These are phyloP conservation scores for Knoxdaviesia proteae DNA, from an alignment of 2,329 filamentous ascomycete genomes.

Conservation along the genomic window DNA sequence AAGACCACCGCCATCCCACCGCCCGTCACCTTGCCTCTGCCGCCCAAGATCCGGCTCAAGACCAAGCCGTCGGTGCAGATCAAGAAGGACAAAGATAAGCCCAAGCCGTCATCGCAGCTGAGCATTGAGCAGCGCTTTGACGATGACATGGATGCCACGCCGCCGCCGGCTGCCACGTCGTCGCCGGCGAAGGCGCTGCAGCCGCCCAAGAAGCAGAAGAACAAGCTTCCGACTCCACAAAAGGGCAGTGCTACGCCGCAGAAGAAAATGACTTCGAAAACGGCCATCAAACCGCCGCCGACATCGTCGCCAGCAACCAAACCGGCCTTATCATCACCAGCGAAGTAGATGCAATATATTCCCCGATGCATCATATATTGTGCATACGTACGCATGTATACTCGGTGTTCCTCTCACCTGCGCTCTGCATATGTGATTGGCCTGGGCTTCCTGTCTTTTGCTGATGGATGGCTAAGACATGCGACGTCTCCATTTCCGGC, in stretches of 20 bases:
- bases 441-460: too few species aligned
- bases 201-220: slow-evolving; percentile 24
- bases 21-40: too few species aligned
- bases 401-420: too few species aligned
- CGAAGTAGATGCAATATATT: slow-evolving; percentile 24
- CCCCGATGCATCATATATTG: too few species aligned
- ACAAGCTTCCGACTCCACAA: slow-evolving; percentile 1
- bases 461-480: too few species aligned
- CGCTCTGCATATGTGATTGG: too few species aligned
- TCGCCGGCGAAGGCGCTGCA: slow-evolving; percentile 15
- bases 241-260: slow-evolving; percentile 11
- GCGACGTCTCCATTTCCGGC: too few species aligned
- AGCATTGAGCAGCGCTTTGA: slow-evolving; percentile 21
- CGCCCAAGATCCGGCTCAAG: slow-evolving; percentile 29
- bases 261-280: slow-evolving; percentile 8
- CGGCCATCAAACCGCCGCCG: too few species aligned
- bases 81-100: slow-evolving; percentile 39
- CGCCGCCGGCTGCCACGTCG: slow-evolving; percentile 10
- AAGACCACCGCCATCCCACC: slow-evolving; percentile 17
- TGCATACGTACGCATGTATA: too few species aligned
- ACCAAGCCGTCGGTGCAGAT: slow-evolving; percentile 16
- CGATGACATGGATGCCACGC: slow-evolving; percentile 13
- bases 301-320: slow-evolving; percentile 12
- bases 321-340: slow-evolving; percentile 25
- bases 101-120: slow-evolving; percentile 27